These are phyloP conservation scores for Panellus pusillus DNA, from an alignment of 768 basidiomycete genomes.

Conservation along the genomic window DNA sequence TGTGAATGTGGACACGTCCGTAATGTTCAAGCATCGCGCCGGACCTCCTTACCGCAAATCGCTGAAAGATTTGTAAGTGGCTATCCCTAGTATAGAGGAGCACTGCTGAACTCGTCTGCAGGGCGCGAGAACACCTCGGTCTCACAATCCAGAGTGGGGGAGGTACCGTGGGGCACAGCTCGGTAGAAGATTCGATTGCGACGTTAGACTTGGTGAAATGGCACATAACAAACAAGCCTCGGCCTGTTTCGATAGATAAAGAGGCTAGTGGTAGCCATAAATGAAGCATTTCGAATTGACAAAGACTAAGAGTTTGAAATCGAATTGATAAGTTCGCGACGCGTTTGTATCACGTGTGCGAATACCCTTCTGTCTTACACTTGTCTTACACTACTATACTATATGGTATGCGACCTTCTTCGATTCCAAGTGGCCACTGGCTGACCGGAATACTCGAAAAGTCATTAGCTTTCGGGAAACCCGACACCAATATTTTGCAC, in stretches of 20 bases:
- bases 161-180: slow-evolving; percentile 79
- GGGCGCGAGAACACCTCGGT: slow-evolving; percentile 80
- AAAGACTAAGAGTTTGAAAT: too few relatives aligned
- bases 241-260: slow-evolving; percentile 6
- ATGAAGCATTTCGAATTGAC: background rate
- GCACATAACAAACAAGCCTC: slow-evolving; percentile 51
- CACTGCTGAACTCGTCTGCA: slow-evolving; percentile 31
- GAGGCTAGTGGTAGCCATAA: background rate
- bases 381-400: too few relatives aligned
- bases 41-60: slow-evolving; percentile 79
- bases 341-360: too few relatives aligned
- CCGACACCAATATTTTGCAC: slow-evolving; percentile 7
- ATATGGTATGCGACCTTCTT: too few relatives aligned
- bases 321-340: too few relatives aligned
- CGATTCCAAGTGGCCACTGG: slow-evolving; percentile 1
- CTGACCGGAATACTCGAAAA: background rate
- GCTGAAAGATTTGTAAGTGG: slow-evolving; percentile 71
- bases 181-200: slow-evolving; percentile 85
- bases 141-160: slow-evolving; percentile 81
- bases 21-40: slow-evolving; percentile 78
- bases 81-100: slow-evolving; percentile 16
- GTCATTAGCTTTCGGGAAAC: slow-evolving; percentile 5
- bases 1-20: slow-evolving; percentile 82
- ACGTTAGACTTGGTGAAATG: slow-evolving; percentile 88
- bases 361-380: too few relatives aligned